Evolutionary conservation across 495 filamentous ascomycete genomes (phyloP).

Genomic region (Oidiodendron maius): DNA sequence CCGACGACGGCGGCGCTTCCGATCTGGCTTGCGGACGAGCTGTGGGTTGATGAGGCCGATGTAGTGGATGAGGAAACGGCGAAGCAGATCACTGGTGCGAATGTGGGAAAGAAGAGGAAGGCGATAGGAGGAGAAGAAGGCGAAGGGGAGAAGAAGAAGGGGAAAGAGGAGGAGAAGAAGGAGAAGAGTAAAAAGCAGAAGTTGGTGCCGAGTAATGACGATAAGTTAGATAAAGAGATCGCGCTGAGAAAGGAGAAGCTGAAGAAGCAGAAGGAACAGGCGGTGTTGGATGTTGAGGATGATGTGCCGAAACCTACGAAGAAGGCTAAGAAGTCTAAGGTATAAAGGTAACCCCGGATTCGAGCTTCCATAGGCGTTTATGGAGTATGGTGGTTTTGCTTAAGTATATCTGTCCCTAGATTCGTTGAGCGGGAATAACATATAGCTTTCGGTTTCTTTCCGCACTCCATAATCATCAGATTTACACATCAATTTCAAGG

Average conservation of each 20-base stretch:
- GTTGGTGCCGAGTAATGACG: slow-evolving; percentile 41
- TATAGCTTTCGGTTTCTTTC: too few relatives aligned
- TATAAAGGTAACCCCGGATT: neutral
- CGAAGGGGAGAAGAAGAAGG: slow-evolving; percentile 25
- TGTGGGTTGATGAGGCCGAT: slow-evolving; percentile 80
- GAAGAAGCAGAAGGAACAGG: slow-evolving; percentile 45
- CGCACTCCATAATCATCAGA: too few relatives aligned
- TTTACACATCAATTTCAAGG: too few relatives aligned
- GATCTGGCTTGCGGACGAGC: slow-evolving; percentile 83
- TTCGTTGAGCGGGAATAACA: too few relatives aligned
- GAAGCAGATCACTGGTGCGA: slow-evolving; percentile 44
- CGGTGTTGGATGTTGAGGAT: slow-evolving; percentile 24
- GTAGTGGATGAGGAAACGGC: slow-evolving; percentile 59
- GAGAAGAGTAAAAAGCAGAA: slow-evolving; percentile 47
- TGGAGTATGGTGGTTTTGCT: slow-evolving; percentile 1
- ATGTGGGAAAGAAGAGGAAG: slow-evolving; percentile 64
- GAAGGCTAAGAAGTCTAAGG: slow-evolving; percentile 27
- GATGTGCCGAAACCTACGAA: slow-evolving; percentile 20
- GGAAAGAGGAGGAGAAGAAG: slow-evolving; percentile 34
- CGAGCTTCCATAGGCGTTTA: slow-evolving; percentile 6
- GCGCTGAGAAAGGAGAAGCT: slow-evolving; percentile 53
- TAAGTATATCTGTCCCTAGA: neutral
- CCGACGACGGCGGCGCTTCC: slow-evolving; percentile 80
- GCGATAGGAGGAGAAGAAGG: slow-evolving; percentile 41
- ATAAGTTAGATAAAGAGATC: slow-evolving; percentile 53